These are phyloP conservation scores for Acanthamoeba healyi DNA, from an alignment of 208 protist genomes.

Conservation along the genomic window DNA sequence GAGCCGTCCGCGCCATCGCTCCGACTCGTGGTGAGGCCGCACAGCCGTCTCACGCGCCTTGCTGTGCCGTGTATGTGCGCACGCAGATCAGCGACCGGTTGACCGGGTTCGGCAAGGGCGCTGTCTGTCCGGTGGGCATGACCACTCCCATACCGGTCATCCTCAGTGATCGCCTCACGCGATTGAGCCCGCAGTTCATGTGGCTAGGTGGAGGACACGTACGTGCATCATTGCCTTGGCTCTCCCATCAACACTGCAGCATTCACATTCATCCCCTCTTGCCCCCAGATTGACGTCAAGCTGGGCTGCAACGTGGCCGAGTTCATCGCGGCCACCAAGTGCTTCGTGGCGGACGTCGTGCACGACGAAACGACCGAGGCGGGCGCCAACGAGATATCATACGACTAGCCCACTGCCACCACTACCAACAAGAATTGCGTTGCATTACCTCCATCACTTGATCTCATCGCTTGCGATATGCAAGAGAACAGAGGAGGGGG, in stretches of 20 bases:
- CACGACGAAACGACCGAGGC: not conserved
- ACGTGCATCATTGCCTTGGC: not conserved
- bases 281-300: slow-evolving; percentile 62
- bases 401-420: not conserved
- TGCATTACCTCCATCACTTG: too few species aligned
- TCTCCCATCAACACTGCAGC: too few species aligned
- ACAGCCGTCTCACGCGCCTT: too few species aligned
- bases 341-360: slow-evolving; percentile 61
- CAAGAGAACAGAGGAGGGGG: too few species aligned
- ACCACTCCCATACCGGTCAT: slow-evolving; percentile 68
- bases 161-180: slow-evolving; percentile 45
- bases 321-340: slow-evolving; percentile 43
- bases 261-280: not conserved
- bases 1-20: too few species aligned
- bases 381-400: too few species aligned
- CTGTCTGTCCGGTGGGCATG: slow-evolving; percentile 66
- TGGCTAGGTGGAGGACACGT: slow-evolving; percentile 78
- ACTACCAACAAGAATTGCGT: too few species aligned
- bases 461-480: too few species aligned
- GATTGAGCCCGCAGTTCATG: slow-evolving; percentile 72
- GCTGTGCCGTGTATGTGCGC: not conserved
- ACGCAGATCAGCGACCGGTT: slow-evolving; percentile 10
- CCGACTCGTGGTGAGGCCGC: too few species aligned
- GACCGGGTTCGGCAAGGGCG: slow-evolving; percentile 73
- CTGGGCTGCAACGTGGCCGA: slow-evolving; percentile 49